Evolutionary conservation across 2,329 filamentous ascomycete species (phyloP).

Genomic region (Alternaria novae-zelandiae): DNA sequence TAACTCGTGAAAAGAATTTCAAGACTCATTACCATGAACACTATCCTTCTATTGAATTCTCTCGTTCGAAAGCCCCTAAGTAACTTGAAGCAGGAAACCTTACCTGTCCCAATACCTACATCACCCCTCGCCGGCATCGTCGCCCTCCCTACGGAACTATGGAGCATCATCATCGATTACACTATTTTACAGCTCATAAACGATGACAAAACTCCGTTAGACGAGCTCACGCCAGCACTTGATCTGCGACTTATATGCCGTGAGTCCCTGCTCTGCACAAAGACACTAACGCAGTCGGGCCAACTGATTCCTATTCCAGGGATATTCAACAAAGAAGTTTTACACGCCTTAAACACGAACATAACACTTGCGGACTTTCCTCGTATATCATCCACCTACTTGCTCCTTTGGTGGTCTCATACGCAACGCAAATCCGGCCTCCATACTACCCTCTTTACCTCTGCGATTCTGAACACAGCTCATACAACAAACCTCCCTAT

Average conservation of each 20-base stretch:
- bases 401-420: background rate
- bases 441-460: background rate
- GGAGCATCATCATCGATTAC: background rate
- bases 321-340: background rate
- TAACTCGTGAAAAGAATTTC: no score
- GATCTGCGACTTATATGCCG: background rate
- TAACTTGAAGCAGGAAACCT: background rate
- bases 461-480: background rate
- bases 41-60: fast-evolving
- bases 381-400: background rate
- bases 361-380: background rate
- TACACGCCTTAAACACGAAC: background rate
- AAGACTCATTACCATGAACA: background rate
- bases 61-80: background rate
- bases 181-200: background rate
- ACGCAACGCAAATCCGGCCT: background rate
- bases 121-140: fast-evolving
- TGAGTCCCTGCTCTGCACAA: background rate
- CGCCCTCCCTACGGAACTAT: background rate
- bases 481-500: background rate
- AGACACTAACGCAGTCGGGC: background rate
- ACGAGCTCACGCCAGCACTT: background rate
- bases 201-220: background rate
- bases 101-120: background rate
- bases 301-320: background rate